Conservation (phyloP, 176 grass and related monocot species). For the Aegilops bicornis region DNA sequence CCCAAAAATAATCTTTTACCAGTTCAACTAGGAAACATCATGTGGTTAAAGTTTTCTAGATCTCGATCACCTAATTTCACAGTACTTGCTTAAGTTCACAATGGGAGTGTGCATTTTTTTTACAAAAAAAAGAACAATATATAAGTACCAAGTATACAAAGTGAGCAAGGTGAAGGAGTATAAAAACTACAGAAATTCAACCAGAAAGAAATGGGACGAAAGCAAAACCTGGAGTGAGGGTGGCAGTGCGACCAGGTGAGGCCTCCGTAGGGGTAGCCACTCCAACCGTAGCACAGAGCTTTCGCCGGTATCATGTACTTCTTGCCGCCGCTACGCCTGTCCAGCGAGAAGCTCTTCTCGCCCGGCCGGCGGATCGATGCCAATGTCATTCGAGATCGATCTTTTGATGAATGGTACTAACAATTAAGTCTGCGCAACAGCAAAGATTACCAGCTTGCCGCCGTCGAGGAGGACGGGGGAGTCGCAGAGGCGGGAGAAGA, state of each 20-base stretch:
- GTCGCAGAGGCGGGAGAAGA: neutral
- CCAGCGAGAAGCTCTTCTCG: neutral
- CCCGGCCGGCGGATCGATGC: neutral
- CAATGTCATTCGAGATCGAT: neutral
- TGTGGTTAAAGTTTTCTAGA: too few species aligned
- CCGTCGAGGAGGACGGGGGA: neutral
- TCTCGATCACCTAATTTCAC: too few species aligned
- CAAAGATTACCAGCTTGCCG: neutral
- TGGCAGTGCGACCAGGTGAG: neutral
- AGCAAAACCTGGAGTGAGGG: neutral
- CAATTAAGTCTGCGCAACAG: too few species aligned
- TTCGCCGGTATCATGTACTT: neutral
- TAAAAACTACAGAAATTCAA: neutral
- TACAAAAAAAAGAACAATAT: too few species aligned
- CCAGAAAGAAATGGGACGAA: too few species aligned
- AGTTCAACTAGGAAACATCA: too few species aligned
- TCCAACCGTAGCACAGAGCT: neutral
- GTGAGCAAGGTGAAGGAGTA: too few species aligned
- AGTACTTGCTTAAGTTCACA: too few species aligned
- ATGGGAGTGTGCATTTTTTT: too few species aligned
- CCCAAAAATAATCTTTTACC: too few species aligned
- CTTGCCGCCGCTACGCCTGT: neutral
- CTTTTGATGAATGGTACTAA: neutral
- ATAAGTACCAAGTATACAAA: too few species aligned
- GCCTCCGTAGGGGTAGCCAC: neutral